Base-by-base conservation (phyloP, 176 grass and related monocot genomes). In the Eleusine indica region DNA sequence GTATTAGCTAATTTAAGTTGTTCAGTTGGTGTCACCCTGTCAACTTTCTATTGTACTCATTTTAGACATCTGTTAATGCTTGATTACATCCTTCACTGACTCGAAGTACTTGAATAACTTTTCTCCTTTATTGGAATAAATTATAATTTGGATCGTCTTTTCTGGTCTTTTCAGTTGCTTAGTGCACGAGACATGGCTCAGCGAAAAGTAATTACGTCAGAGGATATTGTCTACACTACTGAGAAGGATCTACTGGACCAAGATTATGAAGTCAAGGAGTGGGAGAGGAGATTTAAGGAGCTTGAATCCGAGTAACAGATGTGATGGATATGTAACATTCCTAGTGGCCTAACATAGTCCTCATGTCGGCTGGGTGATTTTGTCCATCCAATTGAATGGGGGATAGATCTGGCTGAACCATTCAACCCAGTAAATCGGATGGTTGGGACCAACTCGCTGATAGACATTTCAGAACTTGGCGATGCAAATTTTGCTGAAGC, bases 221-320 rank as follows among this genome's bases (percentile, higher is more conserved):
- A 94, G 9, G 91, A 91, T 32, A 99, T 99, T 61, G 89, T 96
- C 32, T 99, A 96, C 68, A 92, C 84, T 42, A 96, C 91, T 3
- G 62, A 91, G 56, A 94, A 96, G 67, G 93, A 96, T 90, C 65
- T 94, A 35, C 22, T 83, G n/a, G 93, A 94, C 70, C 96, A 99
- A 80, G 93, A 99, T 85, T 99, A 90, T 83, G 93, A 99, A 86
- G 85, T 69, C 58, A 99, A 69, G 79, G 96, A 99, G 49, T 99
- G 93, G 91, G 83, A 96, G 40, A 83, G 72, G 70, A 87, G 89
- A 83, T 96, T 99, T 74, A 89, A 78, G 70, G 78, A 92, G 40
- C 89, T 99, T 66, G 91, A 91, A 41, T 86, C 87, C 30, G 91
- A 96, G 54, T 94, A 83, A 90, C 85, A 47, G 80, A n/a, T 41